Percentiles rank a stretch among this genome's conserved stretches.
Evolutionary conservation across 1,284 basidiomycete genomes (phyloP).

Genomic region (Heterobasidion parviporum): DNA sequence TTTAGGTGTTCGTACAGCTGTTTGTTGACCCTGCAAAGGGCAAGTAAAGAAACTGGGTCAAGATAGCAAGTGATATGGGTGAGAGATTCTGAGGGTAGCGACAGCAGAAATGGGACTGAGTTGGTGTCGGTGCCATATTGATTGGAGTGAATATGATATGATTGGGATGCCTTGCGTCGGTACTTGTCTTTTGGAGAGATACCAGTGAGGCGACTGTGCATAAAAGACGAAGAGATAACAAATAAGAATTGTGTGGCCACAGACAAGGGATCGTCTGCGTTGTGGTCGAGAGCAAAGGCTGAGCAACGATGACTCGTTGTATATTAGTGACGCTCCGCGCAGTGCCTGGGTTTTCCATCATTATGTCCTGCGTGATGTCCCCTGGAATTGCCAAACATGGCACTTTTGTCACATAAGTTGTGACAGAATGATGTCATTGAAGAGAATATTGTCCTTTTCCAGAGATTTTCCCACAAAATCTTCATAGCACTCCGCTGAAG

Average conservation of each 20-base stretch:
- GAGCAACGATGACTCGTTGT: too few species aligned
- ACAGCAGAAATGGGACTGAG: conserved; percentile 6
- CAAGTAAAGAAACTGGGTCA: conserved; percentile 53
- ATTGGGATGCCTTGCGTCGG: conserved; percentile 16
- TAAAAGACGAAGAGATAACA: conserved; percentile 27
- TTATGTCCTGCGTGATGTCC: too few species aligned
- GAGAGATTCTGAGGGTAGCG: conserved; percentile 65
- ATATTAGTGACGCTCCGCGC: too few species aligned
- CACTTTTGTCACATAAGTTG: too few species aligned
- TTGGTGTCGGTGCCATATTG: conserved; percentile 44
- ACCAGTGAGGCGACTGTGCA: conserved; percentile 41
- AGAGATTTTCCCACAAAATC: too few species aligned
- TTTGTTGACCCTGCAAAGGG: conserved; percentile 48
- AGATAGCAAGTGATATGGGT: conserved; percentile 75
- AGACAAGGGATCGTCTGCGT: background rate
- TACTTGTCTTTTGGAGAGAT: conserved; percentile 23
- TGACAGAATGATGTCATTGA: too few species aligned
- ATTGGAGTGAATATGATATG: conserved; percentile 15
- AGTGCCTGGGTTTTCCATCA: too few species aligned
- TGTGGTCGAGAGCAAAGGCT: background rate
- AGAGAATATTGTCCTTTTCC: too few species aligned
- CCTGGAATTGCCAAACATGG: too few species aligned
- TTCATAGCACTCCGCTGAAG: too few species aligned
- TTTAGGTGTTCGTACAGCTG: conserved; percentile 57
- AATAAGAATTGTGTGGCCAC: background rate